A percentile compares a stretch with the other conserved stretches of the same genome.
Conservation (phyloP, 2,329 filamentous ascomycete species). For the Aspergillus tanneri region DNA sequence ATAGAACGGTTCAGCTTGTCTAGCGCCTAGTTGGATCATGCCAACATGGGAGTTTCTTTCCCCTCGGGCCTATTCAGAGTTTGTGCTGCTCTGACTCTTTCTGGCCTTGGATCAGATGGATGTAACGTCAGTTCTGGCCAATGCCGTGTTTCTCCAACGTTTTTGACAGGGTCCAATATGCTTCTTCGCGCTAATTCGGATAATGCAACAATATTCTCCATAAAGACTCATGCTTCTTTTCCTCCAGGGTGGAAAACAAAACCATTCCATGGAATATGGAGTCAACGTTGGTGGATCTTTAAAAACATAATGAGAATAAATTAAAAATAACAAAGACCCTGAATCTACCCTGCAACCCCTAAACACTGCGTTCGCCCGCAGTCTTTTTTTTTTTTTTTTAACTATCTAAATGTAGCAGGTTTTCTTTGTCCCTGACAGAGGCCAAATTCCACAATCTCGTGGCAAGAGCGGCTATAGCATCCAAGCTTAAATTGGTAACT, state of each 20-base stretch:
- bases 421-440: conserved; percentile 28
- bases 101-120: conserved; percentile 23
- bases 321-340: conserved; percentile 6
- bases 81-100: conserved; percentile 24
- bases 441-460: conserved; percentile 30
- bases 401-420: neutral
- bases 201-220: conserved; percentile 27
- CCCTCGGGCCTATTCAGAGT: conserved; percentile 25
- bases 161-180: conserved; percentile 20
- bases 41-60: conserved; percentile 19
- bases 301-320: conserved; percentile 11
- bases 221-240: conserved; percentile 18
- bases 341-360: conserved; percentile 28
- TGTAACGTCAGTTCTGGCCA: conserved; percentile 33
- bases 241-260: conserved; percentile 5
- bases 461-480: conserved; percentile 26
- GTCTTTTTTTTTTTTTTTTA: conserved; percentile 3
- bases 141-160: conserved; percentile 27
- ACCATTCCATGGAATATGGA: conserved; percentile 2
- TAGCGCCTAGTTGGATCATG: conserved; percentile 15
- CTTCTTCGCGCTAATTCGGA: conserved; percentile 14
- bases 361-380: conserved; percentile 27
- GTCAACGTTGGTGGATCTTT: neutral
- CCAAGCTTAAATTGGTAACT: conserved; percentile 26
- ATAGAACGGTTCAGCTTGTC: conserved; percentile 21